Percentiles rank a stretch among this genome's conserved stretches.
Evolutionary conservation across 2,329 filamentous ascomycete species (phyloP).

Genomic region (Escovopsis sp.): DNA sequence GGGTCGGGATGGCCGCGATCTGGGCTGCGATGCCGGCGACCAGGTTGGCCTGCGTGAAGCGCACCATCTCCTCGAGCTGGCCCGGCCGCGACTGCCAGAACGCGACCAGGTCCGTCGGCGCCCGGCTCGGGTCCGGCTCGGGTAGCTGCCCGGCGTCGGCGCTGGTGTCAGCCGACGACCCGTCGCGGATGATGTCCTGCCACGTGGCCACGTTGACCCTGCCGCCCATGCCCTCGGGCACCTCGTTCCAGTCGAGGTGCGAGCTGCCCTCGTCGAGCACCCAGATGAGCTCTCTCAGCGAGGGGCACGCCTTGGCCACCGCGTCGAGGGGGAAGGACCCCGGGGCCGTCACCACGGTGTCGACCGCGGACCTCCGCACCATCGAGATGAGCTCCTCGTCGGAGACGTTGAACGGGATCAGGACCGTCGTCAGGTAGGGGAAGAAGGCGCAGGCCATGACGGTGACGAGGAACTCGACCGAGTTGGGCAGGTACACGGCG

Average conservation of each 20-base stretch:
- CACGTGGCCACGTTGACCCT: constrained; percentile 76
- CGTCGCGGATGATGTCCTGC: constrained; percentile 72
- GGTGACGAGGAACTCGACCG: constrained; percentile 67
- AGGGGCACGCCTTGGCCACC: constrained; percentile 52
- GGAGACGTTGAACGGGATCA: constrained; percentile 70
- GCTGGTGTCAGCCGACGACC: no score
- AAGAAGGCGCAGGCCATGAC: constrained; percentile 88
- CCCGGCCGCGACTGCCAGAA: constrained; percentile 48
- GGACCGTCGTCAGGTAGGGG: constrained; percentile 58
- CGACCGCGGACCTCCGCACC: constrained; percentile 57
- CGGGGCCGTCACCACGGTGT: constrained; percentile 70
- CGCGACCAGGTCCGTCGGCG: constrained; percentile 43
- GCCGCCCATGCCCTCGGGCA: constrained; percentile 61
- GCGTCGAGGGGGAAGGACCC: constrained; percentile 72
- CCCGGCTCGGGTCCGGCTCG: constrained; percentile 37
- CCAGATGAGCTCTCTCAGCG: constrained; percentile 71
- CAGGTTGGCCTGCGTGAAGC: constrained; percentile 73
- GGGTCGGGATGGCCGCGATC: constrained; percentile 58
- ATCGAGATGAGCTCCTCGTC: constrained; percentile 56
- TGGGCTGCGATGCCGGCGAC: constrained; percentile 73
- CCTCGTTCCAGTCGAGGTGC: constrained; percentile 91
- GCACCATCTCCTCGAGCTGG: constrained; percentile 53
- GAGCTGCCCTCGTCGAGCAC: constrained; percentile 81
- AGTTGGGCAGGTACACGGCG: constrained; percentile 86
- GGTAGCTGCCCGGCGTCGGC: constrained; percentile 50